Evolutionary conservation across 176 grass and related monocot genomes (phyloP).

Genomic region (Paspalum vaginatum): DNA sequence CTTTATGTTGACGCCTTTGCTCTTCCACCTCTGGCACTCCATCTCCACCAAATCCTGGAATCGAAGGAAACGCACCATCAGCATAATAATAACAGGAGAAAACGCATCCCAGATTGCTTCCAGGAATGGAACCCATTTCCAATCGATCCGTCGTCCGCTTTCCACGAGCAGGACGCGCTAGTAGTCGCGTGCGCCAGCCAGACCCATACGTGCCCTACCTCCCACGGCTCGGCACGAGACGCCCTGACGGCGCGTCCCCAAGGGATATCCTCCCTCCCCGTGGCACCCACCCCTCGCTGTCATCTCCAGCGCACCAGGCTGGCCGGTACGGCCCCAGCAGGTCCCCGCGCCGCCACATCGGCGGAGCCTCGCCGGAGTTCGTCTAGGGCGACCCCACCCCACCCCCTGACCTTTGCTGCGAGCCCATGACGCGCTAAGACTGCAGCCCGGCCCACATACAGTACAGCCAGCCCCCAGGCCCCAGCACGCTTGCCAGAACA

Average conservation of each 20-base stretch:
- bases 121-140: neutral
- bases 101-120: neutral
- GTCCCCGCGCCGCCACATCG: no score
- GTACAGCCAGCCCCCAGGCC: no score
- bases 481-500: no score
- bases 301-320: neutral
- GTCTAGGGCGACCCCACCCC: no score
- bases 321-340: neutral
- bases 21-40: constrained; percentile 77
- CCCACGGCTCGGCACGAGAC: neutral
- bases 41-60: constrained; percentile 68
- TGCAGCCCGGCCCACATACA: no score
- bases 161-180: neutral
- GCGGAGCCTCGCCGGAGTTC: no score
- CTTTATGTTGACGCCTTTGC: constrained; percentile 78
- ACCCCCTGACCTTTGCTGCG: no score
- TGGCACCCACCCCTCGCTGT: no score
- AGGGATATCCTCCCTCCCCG: neutral
- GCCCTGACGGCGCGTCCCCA: neutral
- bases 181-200: neutral
- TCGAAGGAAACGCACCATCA: neutral
- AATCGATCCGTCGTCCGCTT: no score
- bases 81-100: neutral
- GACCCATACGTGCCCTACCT: neutral
- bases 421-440: no score